A percentile compares a stretch with the other conserved stretches of the same genome.
phyloP scores from a whole-genome alignment of 352 stramenopile genomes.

The Phytopythium ostracodes region DNA sequence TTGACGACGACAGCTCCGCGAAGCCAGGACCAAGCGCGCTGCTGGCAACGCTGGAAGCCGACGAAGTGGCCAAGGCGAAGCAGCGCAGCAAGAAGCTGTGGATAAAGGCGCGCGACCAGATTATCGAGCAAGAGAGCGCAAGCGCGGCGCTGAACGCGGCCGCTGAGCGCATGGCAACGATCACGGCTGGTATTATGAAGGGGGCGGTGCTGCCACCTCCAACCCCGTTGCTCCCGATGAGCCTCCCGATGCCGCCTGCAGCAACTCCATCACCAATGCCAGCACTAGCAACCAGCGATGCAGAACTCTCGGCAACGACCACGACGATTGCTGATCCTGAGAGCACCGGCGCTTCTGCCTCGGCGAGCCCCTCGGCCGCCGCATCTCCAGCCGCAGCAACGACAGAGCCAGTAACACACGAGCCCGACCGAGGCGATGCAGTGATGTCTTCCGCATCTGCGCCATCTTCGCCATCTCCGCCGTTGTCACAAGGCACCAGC shows the following conservation, averaged over 20 bases:
- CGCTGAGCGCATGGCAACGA: constrained; percentile 29
- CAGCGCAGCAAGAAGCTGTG: constrained; percentile 60
- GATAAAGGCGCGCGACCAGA: constrained; percentile 51
- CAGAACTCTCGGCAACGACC: neutral
- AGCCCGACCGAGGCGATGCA: neutral
- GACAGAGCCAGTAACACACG: neutral
- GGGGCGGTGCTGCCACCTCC: neutral
- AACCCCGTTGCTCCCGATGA: neutral
- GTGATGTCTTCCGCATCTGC: neutral
- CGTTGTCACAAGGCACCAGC: neutral
- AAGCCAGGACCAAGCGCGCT: constrained; percentile 23
- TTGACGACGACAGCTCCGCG: neutral
- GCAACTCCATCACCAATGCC: neutral
- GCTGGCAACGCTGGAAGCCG: constrained; percentile 47
- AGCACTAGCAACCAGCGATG: neutral
- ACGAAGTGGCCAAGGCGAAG: constrained; percentile 40
- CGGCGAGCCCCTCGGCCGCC: neutral
- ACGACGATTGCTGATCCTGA: neutral
- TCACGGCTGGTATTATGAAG: constrained; percentile 14
- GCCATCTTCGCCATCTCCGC: neutral
- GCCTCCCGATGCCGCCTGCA: neutral
- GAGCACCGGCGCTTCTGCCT: neutral
- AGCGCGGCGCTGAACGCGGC: constrained; percentile 42
- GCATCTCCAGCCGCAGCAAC: neutral
- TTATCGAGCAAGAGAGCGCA: constrained; percentile 56